Evolutionary conservation across 164 flowering plant genomes (phyloP).

Genomic region (Nymphaea colorata): DNA sequence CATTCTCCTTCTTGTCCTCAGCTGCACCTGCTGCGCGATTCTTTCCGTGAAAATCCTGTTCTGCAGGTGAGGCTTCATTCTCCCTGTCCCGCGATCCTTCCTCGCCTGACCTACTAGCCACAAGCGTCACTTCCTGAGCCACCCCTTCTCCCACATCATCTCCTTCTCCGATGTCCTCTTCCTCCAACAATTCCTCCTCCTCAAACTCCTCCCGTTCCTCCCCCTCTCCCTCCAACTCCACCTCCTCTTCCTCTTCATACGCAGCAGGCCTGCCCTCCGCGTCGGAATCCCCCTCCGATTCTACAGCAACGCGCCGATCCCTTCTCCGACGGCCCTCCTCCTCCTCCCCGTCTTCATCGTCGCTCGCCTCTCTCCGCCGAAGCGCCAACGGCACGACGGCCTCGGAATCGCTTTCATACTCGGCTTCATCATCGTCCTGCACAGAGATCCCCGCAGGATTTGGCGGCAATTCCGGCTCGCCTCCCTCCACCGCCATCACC

Average conservation of each 20-base stretch:
- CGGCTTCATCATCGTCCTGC: slow-evolving; percentile 35
- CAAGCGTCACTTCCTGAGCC: slow-evolving; percentile 8
- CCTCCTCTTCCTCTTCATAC: slow-evolving; percentile 49
- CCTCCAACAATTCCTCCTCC: not conserved
- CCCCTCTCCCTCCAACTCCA: slow-evolving; percentile 17
- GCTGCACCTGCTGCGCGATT: slow-evolving; percentile 4
- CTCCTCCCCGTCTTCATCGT: slow-evolving; percentile 60
- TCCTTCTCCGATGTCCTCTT: not conserved
- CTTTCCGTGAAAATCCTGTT: not conserved
- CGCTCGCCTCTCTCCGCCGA: slow-evolving; percentile 88
- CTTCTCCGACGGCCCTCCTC: slow-evolving; percentile 9
- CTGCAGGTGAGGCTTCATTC: not conserved
- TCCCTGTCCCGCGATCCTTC: not conserved
- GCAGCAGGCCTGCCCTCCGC: slow-evolving; percentile 70
- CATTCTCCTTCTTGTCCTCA: slow-evolving; percentile 74
- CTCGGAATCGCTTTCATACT: slow-evolving; percentile 96
- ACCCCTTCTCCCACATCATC: slow-evolving; percentile 14
- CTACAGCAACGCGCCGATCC: slow-evolving; percentile 28
- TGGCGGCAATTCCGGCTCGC: not conserved
- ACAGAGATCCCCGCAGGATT: not conserved
- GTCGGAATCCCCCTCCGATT: slow-evolving; percentile 67
- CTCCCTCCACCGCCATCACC: not conserved
- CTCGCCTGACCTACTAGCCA: slow-evolving; percentile 8
- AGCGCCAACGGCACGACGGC: slow-evolving; percentile 52
- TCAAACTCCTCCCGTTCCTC: not conserved